A percentile compares a stretch with the other conserved stretches of the same genome.
These are phyloP conservation scores for Datisca glomerata DNA, from an alignment of 306 rosid species.

Conservation along the genomic window DNA sequence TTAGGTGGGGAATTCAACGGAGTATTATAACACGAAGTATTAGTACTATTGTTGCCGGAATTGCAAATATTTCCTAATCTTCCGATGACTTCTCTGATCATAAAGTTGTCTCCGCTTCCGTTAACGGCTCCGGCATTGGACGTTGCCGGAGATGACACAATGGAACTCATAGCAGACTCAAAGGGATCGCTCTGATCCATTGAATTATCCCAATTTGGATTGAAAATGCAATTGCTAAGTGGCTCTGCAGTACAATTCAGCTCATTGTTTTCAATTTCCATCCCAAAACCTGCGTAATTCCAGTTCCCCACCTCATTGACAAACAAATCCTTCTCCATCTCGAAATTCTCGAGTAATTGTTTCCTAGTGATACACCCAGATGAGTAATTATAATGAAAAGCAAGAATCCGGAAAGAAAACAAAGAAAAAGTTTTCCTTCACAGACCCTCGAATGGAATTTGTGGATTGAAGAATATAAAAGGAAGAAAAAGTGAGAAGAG, in stretches of 20 bases:
- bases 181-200: constrained; percentile 51
- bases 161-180: constrained; percentile 47
- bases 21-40: constrained; percentile 38
- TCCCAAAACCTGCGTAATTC: constrained; percentile 19
- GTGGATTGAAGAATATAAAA: constrained; percentile 6
- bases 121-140: constrained; percentile 15
- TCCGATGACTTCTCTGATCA: constrained; percentile 43
- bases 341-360: background rate
- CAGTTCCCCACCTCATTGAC: constrained; percentile 14
- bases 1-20: constrained; percentile 50
- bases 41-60: constrained; percentile 26
- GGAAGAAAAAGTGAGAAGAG: constrained; percentile 9
- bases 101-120: constrained; percentile 18
- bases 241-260: constrained; percentile 20
- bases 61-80: constrained; percentile 41
- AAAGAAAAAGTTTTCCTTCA: background rate
- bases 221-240: constrained; percentile 16
- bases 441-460: background rate
- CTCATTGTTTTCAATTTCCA: constrained; percentile 32
- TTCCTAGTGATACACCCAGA: constrained; percentile 10
- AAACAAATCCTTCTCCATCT: constrained; percentile 14
- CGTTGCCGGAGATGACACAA: constrained; percentile 44
- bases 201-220: constrained; percentile 32
- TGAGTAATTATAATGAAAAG: constrained; percentile 5
- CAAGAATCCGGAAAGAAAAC: constrained; percentile 10